These are phyloP conservation scores for Fusarium sterilihyphosum DNA, from an alignment of 2,329 filamentous ascomycete genomes.

Conservation along the genomic window DNA sequence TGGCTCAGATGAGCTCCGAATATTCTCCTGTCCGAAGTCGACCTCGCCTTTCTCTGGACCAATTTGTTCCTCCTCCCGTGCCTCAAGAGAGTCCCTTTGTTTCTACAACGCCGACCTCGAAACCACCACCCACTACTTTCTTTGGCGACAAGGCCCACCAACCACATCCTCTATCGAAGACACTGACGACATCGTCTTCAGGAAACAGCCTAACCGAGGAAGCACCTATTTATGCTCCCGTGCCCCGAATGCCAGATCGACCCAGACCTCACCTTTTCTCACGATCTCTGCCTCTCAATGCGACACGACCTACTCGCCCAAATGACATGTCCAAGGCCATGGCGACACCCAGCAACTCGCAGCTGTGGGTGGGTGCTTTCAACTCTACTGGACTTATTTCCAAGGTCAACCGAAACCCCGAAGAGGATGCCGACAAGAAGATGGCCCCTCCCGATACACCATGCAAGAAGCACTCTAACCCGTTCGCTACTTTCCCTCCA, in stretches of 20 bases:
- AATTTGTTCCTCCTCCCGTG: slow-evolving; percentile 72
- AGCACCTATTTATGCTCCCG: slow-evolving; percentile 52
- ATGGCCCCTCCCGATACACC: slow-evolving; percentile 90
- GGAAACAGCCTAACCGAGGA: slow-evolving; percentile 81
- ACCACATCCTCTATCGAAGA: slow-evolving; percentile 86
- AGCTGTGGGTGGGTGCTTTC: slow-evolving; percentile 82
- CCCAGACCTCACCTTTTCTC: slow-evolving; percentile 50
- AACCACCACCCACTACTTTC: slow-evolving; percentile 50
- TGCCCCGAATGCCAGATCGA: slow-evolving; percentile 40
- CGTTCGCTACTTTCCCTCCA: slow-evolving; percentile 74
- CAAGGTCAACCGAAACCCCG: slow-evolving; percentile 87
- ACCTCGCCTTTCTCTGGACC: slow-evolving; percentile 81
- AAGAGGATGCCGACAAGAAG: slow-evolving; percentile 70
- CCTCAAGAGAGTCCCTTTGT: slow-evolving; percentile 72
- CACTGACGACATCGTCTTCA: slow-evolving; percentile 87
- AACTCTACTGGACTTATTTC: slow-evolving; percentile 95
- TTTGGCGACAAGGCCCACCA: slow-evolving; percentile 60
- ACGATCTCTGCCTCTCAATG: slow-evolving; percentile 52
- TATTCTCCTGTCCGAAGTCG: slow-evolving; percentile 69
- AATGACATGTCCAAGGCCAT: slow-evolving; percentile 46
- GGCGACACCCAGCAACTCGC: slow-evolving; percentile 58
- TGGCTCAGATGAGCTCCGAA: slow-evolving; percentile 63
- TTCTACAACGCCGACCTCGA: slow-evolving; percentile 63
- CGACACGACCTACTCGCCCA: slow-evolving; percentile 49
- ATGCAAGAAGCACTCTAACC: slow-evolving; percentile 83